Base-by-base conservation (phyloP, 2,329 filamentous ascomycete species). In the Penicillium sp. region DNA sequence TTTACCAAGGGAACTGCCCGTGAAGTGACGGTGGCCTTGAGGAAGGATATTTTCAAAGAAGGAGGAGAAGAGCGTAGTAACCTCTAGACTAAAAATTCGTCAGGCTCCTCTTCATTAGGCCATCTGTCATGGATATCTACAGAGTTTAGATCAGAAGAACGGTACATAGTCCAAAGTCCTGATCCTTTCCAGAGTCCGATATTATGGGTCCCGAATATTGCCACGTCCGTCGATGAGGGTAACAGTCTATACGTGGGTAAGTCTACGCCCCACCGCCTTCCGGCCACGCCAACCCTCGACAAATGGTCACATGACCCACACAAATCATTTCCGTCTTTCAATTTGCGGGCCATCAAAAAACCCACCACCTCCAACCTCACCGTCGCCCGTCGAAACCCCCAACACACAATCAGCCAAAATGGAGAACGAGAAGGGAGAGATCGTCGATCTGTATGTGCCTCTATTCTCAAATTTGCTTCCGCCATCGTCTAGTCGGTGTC, bases 381-480 rank as follows among this genome's bases (percentile, higher is more conserved):
- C 72, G 71, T 68, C 69, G 68, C 74, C 75, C 73, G 73, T 72
- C 72, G 71, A 76, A 76, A 67, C 66, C 71, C 66, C 71, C 70
- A 70, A 65, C 60, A 75, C 68, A 75, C 76, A 73, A 74, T 75
- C 68, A 76, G 77, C 74, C 79, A 93, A 87, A 84, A 99, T 98
- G 95, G 95, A 99, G 89, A 99, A 99, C 93, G 95, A 98, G 87
- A 93, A 93, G 85, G 94, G 94, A 86, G 93, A 98, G 84, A 93
- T 97, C 85, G 95, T 98, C 83, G 94, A 98, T 86, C 93, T 97
- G 92, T 97, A 89, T 83, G 89, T 83, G 71, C 52, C 49, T 60
- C 51, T 56, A 62, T 55, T 66, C 64, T 61, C 55, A 51, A 49
- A 58, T 57, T 62, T 63, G 63, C 58, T 57, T 56, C 54, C 49